A percentile compares a stretch with the other conserved stretches of the same genome.
phyloP scores from a whole-genome alignment of 2,329 filamentous ascomycete species.

The Lithohypha guttulata region DNA sequence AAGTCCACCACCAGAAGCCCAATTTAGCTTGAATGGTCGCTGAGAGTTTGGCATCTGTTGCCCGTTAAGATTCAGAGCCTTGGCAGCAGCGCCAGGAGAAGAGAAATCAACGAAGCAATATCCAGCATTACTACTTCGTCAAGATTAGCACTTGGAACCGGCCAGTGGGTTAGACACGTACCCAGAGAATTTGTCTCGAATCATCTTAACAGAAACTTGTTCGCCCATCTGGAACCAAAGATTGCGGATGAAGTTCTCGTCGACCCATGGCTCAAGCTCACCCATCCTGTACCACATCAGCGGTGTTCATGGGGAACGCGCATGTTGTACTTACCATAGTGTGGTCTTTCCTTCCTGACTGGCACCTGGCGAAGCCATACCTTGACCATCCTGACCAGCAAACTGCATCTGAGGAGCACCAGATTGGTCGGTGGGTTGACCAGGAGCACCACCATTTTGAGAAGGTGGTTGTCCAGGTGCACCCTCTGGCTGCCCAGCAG shows the following conservation, averaged over 20 bases:
- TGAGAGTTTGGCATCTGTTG: constrained; percentile 84
- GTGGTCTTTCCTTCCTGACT: constrained; percentile 47
- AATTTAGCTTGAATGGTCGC: constrained; percentile 97
- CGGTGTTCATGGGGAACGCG: neutral
- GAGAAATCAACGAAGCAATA: constrained; percentile 98
- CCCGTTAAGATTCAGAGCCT: constrained; percentile 84
- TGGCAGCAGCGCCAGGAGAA: constrained; percentile 71
- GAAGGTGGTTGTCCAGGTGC: constrained; percentile 39
- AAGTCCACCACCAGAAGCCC: constrained; percentile 91
- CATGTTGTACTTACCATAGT: constrained; percentile 37
- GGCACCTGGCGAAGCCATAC: constrained; percentile 31
- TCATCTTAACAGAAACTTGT: constrained; percentile 97
- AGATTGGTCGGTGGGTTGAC: constrained; percentile 33
- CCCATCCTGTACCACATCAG: constrained; percentile 66
- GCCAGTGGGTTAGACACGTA: constrained; percentile 37
- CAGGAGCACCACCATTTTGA: constrained; percentile 41
- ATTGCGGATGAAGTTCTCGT: constrained; percentile 95
- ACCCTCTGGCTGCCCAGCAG: constrained; percentile 46
- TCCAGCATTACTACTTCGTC: constrained; percentile 68
- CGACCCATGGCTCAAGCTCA: constrained; percentile 97
- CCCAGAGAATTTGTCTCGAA: constrained; percentile 98
- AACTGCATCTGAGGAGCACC: constrained; percentile 43
- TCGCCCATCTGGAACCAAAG: constrained; percentile 91
- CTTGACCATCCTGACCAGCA: constrained; percentile 39
- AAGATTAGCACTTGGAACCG: constrained; percentile 21